Conservation (phyloP, 345 rosid species). For the Bretschneidera sinensis region DNA sequence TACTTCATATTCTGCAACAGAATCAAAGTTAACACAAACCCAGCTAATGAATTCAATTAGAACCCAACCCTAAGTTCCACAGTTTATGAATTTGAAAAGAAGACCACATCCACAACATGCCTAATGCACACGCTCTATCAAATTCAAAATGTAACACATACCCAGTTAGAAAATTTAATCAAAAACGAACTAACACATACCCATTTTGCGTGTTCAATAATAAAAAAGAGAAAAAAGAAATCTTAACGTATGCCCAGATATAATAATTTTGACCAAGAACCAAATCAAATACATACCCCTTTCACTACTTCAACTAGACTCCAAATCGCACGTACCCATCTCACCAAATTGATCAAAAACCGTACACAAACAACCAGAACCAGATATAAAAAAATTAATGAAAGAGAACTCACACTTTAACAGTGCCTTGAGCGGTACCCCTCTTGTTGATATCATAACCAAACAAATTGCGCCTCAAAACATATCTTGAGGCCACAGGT, state of each 20-base stretch:
- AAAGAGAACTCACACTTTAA: conserved; percentile 68
- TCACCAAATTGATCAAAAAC: neutral
- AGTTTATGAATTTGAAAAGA: too few species aligned
- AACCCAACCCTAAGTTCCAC: too few species aligned
- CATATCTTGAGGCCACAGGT: conserved; percentile 88
- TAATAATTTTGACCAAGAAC: neutral
- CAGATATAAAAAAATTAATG: neutral
- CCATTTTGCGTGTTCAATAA: too few species aligned
- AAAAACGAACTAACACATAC: too few species aligned
- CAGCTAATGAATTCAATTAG: neutral
- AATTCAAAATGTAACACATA: too few species aligned
- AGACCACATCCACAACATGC: too few species aligned
- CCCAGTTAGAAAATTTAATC: too few species aligned
- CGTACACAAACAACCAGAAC: neutral
- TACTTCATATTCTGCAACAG: too few species aligned
- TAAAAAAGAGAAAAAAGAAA: neutral
- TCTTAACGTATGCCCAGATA: neutral
- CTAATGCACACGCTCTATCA: too few species aligned
- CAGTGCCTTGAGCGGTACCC: conserved; percentile 84
- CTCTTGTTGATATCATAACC: conserved; percentile 95
- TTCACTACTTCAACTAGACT: too few species aligned
- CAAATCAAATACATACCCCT: neutral
- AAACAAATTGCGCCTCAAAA: conserved; percentile 70
- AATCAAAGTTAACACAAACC: neutral
- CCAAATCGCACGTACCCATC: neutral